Evolutionary conservation across 352 stramenopile species (phyloP), one percentile per base, ranked within the genome.

Genomic region (Globisporangium spinosum): DNA sequence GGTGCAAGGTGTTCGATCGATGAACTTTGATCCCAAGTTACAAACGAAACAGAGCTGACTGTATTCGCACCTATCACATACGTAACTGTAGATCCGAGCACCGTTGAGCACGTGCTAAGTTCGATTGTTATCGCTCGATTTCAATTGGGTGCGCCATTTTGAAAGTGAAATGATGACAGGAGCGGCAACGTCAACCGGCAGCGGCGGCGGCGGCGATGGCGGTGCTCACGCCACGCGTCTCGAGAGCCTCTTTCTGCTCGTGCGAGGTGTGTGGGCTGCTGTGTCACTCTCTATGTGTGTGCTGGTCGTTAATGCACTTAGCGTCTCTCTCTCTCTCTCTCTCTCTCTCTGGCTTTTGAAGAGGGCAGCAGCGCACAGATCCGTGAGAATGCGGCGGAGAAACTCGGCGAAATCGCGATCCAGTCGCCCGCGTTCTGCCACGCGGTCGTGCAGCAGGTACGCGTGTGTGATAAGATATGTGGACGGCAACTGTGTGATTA

Each of bases 201-300:
- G 3, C 3, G 38, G 12, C 4, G 38, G 3, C 38, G 38, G 38
- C 38, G 38, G 38, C 35, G 13, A 61, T 49, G 25, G 45, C 27
- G 35, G 72, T 51, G 76, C 71, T 56, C 80, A 88, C 17, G 72
- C 75, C n/a, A 93, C 84, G 63, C 79, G 86, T 55, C 75, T 93
- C 47, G 83, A 91, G 72, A 91, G 83, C 64, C 83, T 94, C 53
- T 87, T 94, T 59, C 78, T 91, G 64, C 82, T 94, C 51, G 73
- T 94, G 23, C 68, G 69, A 77, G 82, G 86, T 92, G 34, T 43
- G 86, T 92, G 38, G 47, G 62, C 57, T 67, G 9, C 2, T 64
- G 43, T 3, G 54, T 58, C 3, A 10, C 15, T 27, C 15, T 27
- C 12, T 22, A 10, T 17, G 20, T 5, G 40, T 43, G 1, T 17